A percentile compares a stretch with the other conserved stretches of the same genome.
Evolutionary conservation across 306 rosid species (phyloP).

Genomic region (Dryas octopetala): DNA sequence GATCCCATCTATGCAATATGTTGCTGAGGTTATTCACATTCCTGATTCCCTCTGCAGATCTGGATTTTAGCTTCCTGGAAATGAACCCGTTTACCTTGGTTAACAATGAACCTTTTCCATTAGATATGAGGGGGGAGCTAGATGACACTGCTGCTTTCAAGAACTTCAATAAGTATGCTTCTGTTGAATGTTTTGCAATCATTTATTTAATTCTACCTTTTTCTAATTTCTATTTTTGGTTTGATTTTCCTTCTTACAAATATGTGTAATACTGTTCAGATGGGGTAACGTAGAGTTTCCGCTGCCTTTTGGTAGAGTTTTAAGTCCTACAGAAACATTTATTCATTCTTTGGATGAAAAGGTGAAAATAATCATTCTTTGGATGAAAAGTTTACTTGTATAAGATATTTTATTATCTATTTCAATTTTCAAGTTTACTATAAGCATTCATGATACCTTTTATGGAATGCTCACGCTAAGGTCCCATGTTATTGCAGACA

Average conservation of each 20-base stretch:
- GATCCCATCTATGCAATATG: neutral
- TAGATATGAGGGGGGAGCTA: conserved; percentile 91
- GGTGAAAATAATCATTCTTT: conserved; percentile 27
- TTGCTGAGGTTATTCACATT: neutral
- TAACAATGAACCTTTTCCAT: conserved; percentile 72
- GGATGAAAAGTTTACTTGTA: neutral
- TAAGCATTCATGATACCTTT: conserved; percentile 5
- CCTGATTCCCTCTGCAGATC: conserved; percentile 45
- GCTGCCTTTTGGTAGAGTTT: conserved; percentile 80
- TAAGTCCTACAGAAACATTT: conserved; percentile 69
- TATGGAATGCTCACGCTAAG: conserved; percentile 17
- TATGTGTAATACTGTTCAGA: conserved; percentile 40
- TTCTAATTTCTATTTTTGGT: neutral
- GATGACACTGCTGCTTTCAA: conserved; percentile 91
- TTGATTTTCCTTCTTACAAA: neutral
- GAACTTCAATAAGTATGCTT: conserved; percentile 68
- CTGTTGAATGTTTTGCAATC: conserved; percentile 14
- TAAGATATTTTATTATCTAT: neutral
- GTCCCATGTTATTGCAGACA: conserved; percentile 48
- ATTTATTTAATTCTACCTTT: neutral
- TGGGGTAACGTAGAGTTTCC: conserved; percentile 83
- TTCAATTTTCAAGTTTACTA: neutral
- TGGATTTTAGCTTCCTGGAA: conserved; percentile 83
- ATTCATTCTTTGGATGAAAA: conserved; percentile 79
- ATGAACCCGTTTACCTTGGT: conserved; percentile 86